Evolutionary conservation across 2,329 filamentous ascomycete species (phyloP), one percentile per base, ranked within the genome.

Genomic region (Pseudopithomyces chartarum): DNA sequence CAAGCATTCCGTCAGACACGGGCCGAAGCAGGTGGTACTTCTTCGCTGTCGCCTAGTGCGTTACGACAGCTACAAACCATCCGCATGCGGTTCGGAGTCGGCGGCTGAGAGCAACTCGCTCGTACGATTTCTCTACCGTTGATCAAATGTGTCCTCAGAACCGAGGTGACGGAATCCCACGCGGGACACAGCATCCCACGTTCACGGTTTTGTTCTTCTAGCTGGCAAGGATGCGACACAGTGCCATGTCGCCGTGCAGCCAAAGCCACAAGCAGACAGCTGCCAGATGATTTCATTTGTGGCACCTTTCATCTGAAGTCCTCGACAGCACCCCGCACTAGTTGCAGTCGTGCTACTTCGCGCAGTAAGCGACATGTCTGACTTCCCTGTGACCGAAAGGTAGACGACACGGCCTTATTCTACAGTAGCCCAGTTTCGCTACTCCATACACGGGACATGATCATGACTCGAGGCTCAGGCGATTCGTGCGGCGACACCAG

Each of bases 61-160:
- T 61, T 75, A 17, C 66, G 69, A 45, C 69, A 72, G 57, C 59
- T 75, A 47, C 71, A 74, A 47, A 66, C 64, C 3, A 60, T 76
- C 51, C 71, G 73, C 36, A 60, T 67, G 43, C 65, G 70, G 26
- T 72, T 75, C 54, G 73, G 70, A 3, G 70, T 69, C 15, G 71
- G 71, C 13, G 69, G 70, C 32, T 74, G 67, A 73, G 57, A 46
- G 56, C 3, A 34, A 10, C 22, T 19, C 7, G 15, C 20, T 11
- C 23, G 17, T 20, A 19, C 44, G 10, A 46, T 33, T 2, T 32
- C n/a, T 19, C 32, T 3, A 23, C 23, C 32, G 32, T 20, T 19
- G 6, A 19, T 6, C 2, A 26, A 10, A 12, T 23, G 11, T 38
- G 15, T 11, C 5, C 4, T 17, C 17, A 20, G 8, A n/a, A 4